Percentiles rank a stretch among this genome's conserved stretches.
Evolutionary conservation across 495 filamentous ascomycete species (phyloP).

Genomic region (Aspergillus kassunensis): DNA sequence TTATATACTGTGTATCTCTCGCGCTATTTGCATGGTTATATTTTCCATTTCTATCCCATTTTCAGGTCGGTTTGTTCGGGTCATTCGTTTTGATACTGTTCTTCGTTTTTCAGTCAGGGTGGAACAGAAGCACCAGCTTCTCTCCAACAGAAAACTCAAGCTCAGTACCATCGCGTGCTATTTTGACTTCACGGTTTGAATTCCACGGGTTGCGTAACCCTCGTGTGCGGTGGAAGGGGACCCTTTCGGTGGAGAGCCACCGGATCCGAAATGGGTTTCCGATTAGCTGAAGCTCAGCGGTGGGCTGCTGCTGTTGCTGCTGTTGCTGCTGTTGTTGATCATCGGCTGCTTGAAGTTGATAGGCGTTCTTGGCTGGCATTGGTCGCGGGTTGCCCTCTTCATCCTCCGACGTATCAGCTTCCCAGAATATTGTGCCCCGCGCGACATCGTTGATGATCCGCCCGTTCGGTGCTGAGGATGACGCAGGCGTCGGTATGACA

Average conservation of each 20-base stretch:
- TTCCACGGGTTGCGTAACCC: conserved; percentile 97
- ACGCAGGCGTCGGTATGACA: conserved; percentile 73
- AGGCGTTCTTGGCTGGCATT: conserved; percentile 20
- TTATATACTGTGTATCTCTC: conserved; percentile 9
- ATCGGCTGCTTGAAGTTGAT: too few relatives aligned
- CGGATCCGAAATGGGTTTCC: conserved; percentile 91
- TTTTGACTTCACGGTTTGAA: conserved; percentile 92
- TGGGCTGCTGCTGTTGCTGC: conserved; percentile 25
- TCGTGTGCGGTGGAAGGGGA: conserved; percentile 88
- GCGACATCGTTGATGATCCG: conserved; percentile 91
- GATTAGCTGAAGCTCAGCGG: conserved; percentile 60
- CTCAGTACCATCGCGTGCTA: conserved; percentile 93
- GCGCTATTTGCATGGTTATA: neutral
- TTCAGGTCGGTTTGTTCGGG: conserved; percentile 1
- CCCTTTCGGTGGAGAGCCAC: conserved; percentile 80
- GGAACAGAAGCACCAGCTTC: conserved; percentile 74
- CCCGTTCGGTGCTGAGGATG: conserved; percentile 75
- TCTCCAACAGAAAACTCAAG: conserved; percentile 80
- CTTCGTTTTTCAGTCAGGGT: conserved; percentile 25
- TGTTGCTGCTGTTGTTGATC: conserved; percentile 20
- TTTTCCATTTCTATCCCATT: neutral
- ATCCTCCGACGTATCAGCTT: conserved; percentile 64
- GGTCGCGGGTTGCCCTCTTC: conserved; percentile 32
- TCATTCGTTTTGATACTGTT: conserved; percentile 2
- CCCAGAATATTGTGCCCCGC: conserved; percentile 96